A percentile compares a stretch with the other conserved stretches of the same genome.
These are phyloP conservation scores for Aspergillus amoenus DNA, from an alignment of 2,329 filamentous ascomycete species.

Conservation along the genomic window DNA sequence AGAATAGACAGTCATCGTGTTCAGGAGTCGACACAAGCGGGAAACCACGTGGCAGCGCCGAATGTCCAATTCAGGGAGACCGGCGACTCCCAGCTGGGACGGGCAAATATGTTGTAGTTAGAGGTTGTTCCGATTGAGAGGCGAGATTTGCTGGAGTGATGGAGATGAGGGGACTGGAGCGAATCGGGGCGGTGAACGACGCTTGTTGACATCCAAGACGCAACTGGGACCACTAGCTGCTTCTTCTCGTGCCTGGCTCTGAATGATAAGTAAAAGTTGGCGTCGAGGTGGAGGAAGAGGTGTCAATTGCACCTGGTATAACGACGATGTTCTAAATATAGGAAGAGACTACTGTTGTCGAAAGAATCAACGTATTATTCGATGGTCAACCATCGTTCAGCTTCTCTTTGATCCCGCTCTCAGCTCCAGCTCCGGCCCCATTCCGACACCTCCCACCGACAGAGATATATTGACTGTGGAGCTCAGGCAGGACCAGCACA, in stretches of 20 bases:
- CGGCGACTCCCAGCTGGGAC: background rate
- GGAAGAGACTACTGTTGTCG: background rate
- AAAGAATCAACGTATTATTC: background rate
- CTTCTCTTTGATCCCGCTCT: background rate
- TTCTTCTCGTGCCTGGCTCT: background rate
- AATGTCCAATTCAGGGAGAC: background rate
- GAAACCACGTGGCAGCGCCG: background rate
- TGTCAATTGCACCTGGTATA: background rate
- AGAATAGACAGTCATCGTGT: constrained; percentile 85
- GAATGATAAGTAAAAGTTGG: background rate
- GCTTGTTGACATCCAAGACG: background rate
- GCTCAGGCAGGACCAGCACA: background rate
- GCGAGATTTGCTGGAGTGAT: background rate
- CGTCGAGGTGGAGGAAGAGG: background rate
- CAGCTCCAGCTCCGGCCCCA: background rate
- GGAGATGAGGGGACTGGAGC: background rate
- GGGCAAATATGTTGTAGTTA: background rate
- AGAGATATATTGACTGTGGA: background rate
- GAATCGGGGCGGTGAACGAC: constrained; percentile 2
- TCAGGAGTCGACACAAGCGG: background rate
- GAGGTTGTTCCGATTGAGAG: background rate
- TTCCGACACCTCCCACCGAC: background rate
- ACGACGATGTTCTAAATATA: constrained; percentile 1
- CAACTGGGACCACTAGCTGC: background rate
- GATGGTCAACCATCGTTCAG: background rate